Evolutionary conservation across 176 grass and related monocot genomes (phyloP).

Genomic region (Dactylis glomerata): DNA sequence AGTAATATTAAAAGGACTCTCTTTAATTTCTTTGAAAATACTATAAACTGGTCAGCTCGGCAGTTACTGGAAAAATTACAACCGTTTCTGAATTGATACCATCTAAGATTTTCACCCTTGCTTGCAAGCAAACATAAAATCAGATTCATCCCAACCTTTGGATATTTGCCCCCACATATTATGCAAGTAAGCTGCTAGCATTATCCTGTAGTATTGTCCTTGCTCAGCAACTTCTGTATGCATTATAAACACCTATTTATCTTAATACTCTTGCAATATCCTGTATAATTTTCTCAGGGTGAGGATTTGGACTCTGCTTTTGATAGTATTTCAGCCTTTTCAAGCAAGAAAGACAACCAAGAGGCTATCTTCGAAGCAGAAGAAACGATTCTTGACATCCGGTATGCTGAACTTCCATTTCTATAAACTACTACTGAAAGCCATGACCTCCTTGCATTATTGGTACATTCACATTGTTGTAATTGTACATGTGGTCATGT

Average conservation of each 20-base stretch:
- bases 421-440: neutral
- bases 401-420: conserved; percentile 50
- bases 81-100: neutral
- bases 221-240: neutral
- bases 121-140: conserved; percentile 1
- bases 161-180: neutral
- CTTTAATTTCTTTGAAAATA: conserved; percentile 1
- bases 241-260: neutral
- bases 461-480: neutral
- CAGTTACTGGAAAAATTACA: neutral
- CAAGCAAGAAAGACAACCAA: conserved; percentile 83
- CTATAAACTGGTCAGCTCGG: neutral
- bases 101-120: neutral
- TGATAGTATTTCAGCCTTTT: conserved; percentile 98
- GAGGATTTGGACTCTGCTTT: conserved; percentile 98
- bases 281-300: conserved; percentile 44
- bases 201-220: neutral
- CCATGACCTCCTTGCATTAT: conserved; percentile 2
- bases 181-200: neutral
- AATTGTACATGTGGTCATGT: neutral
- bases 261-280: neutral
- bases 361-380: conserved; percentile 85
- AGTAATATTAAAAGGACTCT: neutral
- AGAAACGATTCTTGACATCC: conserved; percentile 91
- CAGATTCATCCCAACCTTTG: neutral